Evolutionary conservation across 2,329 filamentous ascomycete species (phyloP), one percentile per base, ranked within the genome.

Genomic region (Fusarium fujikuroi): DNA sequence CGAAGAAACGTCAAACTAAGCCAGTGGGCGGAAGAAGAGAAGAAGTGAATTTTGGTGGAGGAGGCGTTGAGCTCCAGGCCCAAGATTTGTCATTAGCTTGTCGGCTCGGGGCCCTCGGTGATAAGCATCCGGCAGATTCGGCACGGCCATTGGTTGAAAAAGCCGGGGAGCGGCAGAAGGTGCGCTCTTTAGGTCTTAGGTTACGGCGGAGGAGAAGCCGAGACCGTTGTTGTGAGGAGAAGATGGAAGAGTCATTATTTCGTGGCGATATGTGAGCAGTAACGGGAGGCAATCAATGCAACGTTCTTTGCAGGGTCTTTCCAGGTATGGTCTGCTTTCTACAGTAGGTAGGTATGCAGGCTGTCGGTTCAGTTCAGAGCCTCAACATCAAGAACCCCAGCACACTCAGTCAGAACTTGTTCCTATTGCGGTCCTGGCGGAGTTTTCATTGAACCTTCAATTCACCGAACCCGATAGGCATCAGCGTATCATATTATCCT

Each of bases 81-180:
- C 52, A 77, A 75, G 77, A 83, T 83, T 82, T 82, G 81, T 81
- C 81, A 81, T 79, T 68, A 70, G 79, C 77, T 76, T 77, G 66
- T 81, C 79, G 79, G 79, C 79, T 81, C 79, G 80, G 79, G 79
- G 54, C 57, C 72, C 76, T 83, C 81, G 81, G 81, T 72, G 80
- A 81, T 82, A 83, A 79, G 74, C 52, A 47, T 58, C 71, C 70
- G 67, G 64, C 36, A 65, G 46, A 73, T 77, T 63, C 65, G 56
- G 63, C 34, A 28, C 65, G 59, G 34, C 78, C 62, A 83, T 83
- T 83, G 81, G 81, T 56, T 73, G 71, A 69, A 68, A 60, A 64
- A 40, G 42, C 69, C 69, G 60, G 67, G 73, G 52, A 52, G 59
- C 57, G 66, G 71, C 67, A 73, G 47, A 50, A 44, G 60, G 60